Conservation (phyloP, 73 alveolate species). For the Tetrahymena thermophila region DNA sequence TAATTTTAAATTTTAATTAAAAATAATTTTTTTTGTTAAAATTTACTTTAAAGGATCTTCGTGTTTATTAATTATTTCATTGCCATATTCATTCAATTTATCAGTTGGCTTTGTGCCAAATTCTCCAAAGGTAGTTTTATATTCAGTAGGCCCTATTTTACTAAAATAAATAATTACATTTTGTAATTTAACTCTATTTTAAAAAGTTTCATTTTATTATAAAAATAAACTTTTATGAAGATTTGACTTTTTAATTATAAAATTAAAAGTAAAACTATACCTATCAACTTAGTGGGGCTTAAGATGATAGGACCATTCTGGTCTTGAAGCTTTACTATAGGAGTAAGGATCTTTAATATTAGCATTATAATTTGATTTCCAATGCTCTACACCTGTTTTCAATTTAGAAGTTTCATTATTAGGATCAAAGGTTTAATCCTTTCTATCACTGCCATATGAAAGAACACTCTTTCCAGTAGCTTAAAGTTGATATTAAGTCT, state of each 20-base stretch:
- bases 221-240: neutral
- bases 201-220: neutral
- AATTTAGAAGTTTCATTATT: conserved; percentile 15
- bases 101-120: conserved; percentile 35
- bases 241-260: neutral
- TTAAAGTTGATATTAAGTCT: neutral
- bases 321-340: conserved; percentile 13
- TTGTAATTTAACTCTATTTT: neutral
- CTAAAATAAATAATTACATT: neutral
- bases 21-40: neutral
- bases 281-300: conserved; percentile 37
- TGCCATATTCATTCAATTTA: conserved; percentile 27
- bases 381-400: conserved; percentile 35
- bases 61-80: conserved; percentile 2
- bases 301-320: conserved; percentile 33
- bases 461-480: conserved; percentile 27
- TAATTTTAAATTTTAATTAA: neutral
- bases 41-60: conserved; percentile 11
- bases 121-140: conserved; percentile 29
- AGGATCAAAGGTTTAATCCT: neutral
- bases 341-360: conserved; percentile 35
- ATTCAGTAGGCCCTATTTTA: conserved; percentile 42
- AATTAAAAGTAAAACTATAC: neutral
- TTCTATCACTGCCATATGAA: neutral
- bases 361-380: conserved; percentile 38